Base-by-base conservation (phyloP, 805 yeast species). In the Tanozyma kutaoensis region DNA sequence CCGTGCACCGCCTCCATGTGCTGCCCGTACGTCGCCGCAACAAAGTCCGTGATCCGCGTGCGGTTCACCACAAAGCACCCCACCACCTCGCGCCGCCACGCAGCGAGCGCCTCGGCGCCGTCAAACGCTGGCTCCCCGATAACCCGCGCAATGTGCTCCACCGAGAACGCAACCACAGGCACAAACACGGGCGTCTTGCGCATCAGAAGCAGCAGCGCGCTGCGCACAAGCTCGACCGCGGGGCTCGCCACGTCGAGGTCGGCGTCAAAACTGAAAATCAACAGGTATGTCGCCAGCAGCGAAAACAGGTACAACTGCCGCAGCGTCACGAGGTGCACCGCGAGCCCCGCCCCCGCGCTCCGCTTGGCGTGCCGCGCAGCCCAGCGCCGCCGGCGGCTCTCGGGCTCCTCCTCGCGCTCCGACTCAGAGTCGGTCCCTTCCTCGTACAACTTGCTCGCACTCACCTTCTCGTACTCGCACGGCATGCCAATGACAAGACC, bases 401-500 rank as follows among this genome's bases (percentile, higher is more conserved):
- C n/a, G n/a, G n/a, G n/a, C n/a, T n/a, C n/a, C n/a, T n/a, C n/a
- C n/a, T n/a, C n/a, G n/a, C n/a, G n/a, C n/a, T n/a, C n/a, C n/a
- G n/a, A n/a, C n/a, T n/a, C n/a, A n/a, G n/a, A n/a, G n/a, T n/a
- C n/a, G n/a, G n/a, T 18, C 10, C 9, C 20, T 10, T 21, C 23
- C n/a, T 21, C 23, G 11, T 11, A 12, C 7, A 21, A 12, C 13
- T 31, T 28, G 1, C 72, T 60, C 11, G 82, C 81, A 14, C 84
- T 70, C 38, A 76, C 66, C 37, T 93, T 66, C 33, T 64, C 65
- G 42, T 78, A 77, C 34, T 66, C 63, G 21, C 81, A 49, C 20
- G 58, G 57, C 40, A 80, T 72, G 2, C 95, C 95, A n/a, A 78
- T 56, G 10, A 84, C 43, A 24, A 77, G 59, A 1, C 86, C 79